phyloP scores from a whole-genome alignment of 441 rosid genomes.

The Populus trichocarpa region DNA sequence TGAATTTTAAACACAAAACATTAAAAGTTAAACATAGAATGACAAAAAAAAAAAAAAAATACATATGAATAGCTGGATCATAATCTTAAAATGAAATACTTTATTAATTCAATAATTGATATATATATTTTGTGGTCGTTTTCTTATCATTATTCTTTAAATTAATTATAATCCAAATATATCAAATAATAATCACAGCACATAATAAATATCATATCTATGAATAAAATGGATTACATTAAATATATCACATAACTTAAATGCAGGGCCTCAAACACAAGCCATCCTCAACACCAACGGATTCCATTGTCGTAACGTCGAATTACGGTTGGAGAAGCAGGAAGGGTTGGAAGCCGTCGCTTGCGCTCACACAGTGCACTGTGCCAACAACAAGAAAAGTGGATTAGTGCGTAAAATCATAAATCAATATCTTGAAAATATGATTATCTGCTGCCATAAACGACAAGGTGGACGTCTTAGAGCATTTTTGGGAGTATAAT shows the following conservation, averaged over 20 bases:
- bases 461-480: conserved; percentile 29
- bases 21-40: background rate
- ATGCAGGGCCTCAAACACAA: no score
- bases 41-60: no score
- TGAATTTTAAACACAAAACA: background rate
- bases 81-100: background rate
- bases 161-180: no score
- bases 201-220: background rate
- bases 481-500: no score
- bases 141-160: background rate
- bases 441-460: conserved; percentile 1
- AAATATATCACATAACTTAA: no score
- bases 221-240: no score
- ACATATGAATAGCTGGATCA: background rate
- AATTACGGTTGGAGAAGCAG: background rate
- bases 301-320: no score
- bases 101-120: no score
- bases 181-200: background rate
- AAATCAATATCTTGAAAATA: background rate
- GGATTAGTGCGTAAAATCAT: conserved; percentile 7
- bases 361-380: background rate
- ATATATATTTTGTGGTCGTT: background rate
- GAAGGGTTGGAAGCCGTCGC: background rate
- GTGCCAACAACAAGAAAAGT: background rate
- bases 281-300: no score